These are phyloP conservation scores for Hemisphaericaspora xylanilytica DNA, from an alignment of 1,139 yeast genomes.

Conservation along the genomic window DNA sequence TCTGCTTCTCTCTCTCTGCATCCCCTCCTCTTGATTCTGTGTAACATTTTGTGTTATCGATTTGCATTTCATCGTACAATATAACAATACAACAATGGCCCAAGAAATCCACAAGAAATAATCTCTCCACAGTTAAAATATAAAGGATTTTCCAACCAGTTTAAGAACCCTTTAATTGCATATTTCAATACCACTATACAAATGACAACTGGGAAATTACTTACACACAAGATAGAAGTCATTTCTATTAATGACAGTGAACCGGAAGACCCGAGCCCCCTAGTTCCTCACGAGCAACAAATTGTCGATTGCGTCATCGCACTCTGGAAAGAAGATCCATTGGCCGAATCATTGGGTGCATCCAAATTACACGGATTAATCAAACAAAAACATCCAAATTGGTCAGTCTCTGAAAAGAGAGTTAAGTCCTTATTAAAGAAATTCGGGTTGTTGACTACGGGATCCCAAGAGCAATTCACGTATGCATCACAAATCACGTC, in stretches of 20 bases:
- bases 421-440: conserved; percentile 52
- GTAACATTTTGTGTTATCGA: too few species aligned
- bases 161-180: too few species aligned
- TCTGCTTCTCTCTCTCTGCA: too few species aligned
- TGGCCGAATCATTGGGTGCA: conserved; percentile 57
- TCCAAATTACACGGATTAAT: conserved; percentile 53
- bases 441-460: conserved; percentile 47
- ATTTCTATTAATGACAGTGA: conserved; percentile 32
- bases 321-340: conserved; percentile 68
- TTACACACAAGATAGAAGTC: conserved; percentile 25
- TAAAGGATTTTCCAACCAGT: too few species aligned
- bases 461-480: conserved; percentile 33
- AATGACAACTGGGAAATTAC: conserved; percentile 8
- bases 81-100: too few species aligned
- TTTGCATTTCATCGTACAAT: too few species aligned
- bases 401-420: conserved; percentile 64
- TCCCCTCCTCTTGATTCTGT: too few species aligned
- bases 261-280: conserved; percentile 27
- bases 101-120: too few species aligned
- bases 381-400: conserved; percentile 51
- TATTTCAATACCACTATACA: too few species aligned
- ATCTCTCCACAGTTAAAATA: too few species aligned
- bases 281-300: conserved; percentile 62
- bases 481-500: conserved; percentile 59
- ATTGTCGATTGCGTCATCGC: conserved; percentile 60